These are phyloP conservation scores for Geranium incanum DNA, from an alignment of 441 rosid species.

Conservation along the genomic window DNA sequence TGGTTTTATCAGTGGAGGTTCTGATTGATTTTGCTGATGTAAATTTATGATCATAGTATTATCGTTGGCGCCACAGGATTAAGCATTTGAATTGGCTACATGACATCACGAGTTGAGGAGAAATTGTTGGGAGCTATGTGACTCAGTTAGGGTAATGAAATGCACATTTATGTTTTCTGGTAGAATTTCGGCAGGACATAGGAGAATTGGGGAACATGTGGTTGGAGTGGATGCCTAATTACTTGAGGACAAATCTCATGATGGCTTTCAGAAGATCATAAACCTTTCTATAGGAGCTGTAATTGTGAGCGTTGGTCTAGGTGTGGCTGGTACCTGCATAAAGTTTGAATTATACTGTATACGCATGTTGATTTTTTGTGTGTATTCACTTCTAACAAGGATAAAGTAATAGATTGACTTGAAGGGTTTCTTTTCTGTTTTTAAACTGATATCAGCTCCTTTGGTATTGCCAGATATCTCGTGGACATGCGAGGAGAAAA, in stretches of 20 bases:
- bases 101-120: not conserved
- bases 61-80: not conserved
- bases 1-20: not conserved
- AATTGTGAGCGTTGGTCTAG: not conserved
- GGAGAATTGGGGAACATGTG: not conserved
- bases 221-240: not conserved
- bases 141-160: not conserved
- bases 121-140: not conserved
- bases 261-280: not conserved
- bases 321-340: not conserved
- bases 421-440: not conserved
- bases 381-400: not conserved
- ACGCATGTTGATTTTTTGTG: not conserved
- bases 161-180: not conserved
- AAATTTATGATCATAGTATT: not conserved
- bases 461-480: slow-evolving; percentile 1
- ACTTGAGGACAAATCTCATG: not conserved
- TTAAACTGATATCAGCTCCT: not conserved
- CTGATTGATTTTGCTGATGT: not conserved
- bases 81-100: not conserved
- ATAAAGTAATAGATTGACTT: not conserved
- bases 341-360: not conserved
- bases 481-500: slow-evolving; percentile 10
- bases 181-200: not conserved
- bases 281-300: not conserved